Percentiles rank a stretch among this genome's conserved stretches.
Evolutionary conservation across 208 protist genomes (phyloP).

Genomic region (Blastocrithidia nonstop): DNA sequence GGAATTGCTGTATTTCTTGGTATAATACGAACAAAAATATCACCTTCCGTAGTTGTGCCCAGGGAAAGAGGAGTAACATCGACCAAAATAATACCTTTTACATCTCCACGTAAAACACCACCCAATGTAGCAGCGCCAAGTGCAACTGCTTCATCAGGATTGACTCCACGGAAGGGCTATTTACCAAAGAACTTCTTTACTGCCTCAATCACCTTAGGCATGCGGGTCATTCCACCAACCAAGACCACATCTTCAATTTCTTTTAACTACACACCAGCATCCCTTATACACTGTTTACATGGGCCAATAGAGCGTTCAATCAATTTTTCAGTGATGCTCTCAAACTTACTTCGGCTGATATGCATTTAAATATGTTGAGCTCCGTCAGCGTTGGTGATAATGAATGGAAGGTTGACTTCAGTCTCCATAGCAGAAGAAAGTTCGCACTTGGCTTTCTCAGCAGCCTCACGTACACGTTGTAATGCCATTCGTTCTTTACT

Average conservation of each 20-base stretch:
- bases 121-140: constrained; percentile 98
- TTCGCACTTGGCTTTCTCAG: constrained; percentile 96
- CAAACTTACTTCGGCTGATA: constrained; percentile 88
- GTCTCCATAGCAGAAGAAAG: constrained; percentile 86
- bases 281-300: constrained; percentile 78
- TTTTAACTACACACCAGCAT: constrained; percentile 56
- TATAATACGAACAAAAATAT: constrained; percentile 96
- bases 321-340: constrained; percentile 70
- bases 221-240: constrained; percentile 96
- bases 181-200: constrained; percentile 89
- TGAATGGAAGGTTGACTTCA: constrained; percentile 94
- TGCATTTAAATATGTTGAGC: constrained; percentile 71
- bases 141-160: constrained; percentile 99
- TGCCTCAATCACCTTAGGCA: constrained; percentile 88
- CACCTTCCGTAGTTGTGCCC: constrained; percentile 95
- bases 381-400: constrained; percentile 80
- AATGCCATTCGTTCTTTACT: constrained; percentile 89
- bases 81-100: constrained; percentile 92
- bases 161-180: constrained; percentile 94
- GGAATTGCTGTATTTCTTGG: constrained; percentile 98
- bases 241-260: constrained; percentile 96
- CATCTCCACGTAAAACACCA: constrained; percentile 83
- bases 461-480: constrained; percentile 92
- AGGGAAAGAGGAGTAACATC: constrained; percentile 98
- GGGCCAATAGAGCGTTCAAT: constrained; percentile 39